Evolutionary conservation across 768 basidiomycete species (phyloP), one percentile per base, ranked within the genome.

Genomic region (Leccinum incarnatum): DNA sequence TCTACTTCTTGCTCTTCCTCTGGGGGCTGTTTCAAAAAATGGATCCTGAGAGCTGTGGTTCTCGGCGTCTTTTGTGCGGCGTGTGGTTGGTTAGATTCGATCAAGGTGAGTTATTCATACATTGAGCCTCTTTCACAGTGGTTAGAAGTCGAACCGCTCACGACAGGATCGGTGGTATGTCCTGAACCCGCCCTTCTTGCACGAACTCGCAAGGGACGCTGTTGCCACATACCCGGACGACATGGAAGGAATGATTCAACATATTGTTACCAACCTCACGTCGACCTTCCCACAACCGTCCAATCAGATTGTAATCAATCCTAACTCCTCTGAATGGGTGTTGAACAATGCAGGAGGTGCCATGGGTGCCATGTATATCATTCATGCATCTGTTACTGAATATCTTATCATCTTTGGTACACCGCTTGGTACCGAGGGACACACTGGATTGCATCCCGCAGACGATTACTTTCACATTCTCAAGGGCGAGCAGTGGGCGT

Each of bases 391-490:
- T 75, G 88, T 99, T 67, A 98, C 96, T 10, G 97, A 99, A 78
- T 99, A 96, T 77, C 83, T 93, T 65, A 94, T 94, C 72, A 88
- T 98, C 65, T 97, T 97, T 63, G 95, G 97, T 4, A 96, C 95
- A 1, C 94, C 97, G 0, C 80, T 98, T 10, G 97, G 97, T 10
- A 98, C 96, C 2, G 97, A 99, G 76, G 97, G 97, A 2, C 97
- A 98, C 70, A 83, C 87, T 14, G 97, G 97, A 8, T 65, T 96
- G 56, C 96, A 98, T 72, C 92, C 93, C 1, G 95, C 95, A 2
- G 97, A 99, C 70, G 97, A 99, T 72, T 98, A 98, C 74, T 99
- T 98, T 79, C 85, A 97, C 69, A 98, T 99, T 68, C 79, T 99
- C 32, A 77, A 84, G 52, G 97, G 96, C 1, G 94, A 96, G 75